Percentiles rank a stretch among this genome's conserved stretches.
Evolutionary conservation across 192 early-diverging fungal species (phyloP).

Genomic region (Linnemannia schmuckeri): DNA sequence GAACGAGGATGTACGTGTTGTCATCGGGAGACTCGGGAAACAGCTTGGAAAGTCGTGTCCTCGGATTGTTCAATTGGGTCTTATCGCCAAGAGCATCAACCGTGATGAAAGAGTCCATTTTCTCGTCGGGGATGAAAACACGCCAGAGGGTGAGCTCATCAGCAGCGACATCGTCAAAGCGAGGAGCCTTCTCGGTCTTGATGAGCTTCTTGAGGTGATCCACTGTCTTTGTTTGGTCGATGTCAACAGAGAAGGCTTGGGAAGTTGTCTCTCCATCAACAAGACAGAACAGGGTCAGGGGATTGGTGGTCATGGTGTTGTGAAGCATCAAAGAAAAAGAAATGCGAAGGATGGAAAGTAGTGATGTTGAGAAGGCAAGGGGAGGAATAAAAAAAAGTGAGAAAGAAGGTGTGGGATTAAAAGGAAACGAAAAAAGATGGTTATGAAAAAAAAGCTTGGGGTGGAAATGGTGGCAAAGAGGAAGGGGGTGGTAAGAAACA

Average conservation of each 20-base stretch:
- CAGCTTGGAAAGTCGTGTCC: no score
- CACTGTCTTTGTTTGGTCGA: no score
- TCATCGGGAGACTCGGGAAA: no score
- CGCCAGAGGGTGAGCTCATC: no score
- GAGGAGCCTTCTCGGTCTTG: no score
- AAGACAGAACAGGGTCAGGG: conserved; percentile 40
- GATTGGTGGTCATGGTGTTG: conserved; percentile 22
- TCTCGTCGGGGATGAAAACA: no score
- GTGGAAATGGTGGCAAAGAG: conserved; percentile 9
- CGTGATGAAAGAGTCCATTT: no score
- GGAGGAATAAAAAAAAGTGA: neutral
- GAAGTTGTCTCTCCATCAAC: conserved; percentile 23
- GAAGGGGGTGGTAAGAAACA: neutral
- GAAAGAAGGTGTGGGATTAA: conserved; percentile 1
- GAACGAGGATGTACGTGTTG: no score
- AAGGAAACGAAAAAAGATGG: neutral
- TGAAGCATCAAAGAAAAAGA: conserved; percentile 11
- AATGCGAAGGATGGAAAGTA: neutral
- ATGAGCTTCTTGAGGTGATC: neutral
- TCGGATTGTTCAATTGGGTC: no score
- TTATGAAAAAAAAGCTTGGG: conserved; percentile 5
- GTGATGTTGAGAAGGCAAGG: neutral
- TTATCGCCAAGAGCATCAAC: no score
- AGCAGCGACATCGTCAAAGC: no score
- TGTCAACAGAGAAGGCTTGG: no score